Conservation (phyloP, 176 grass and related monocot genomes). For the Bolboschoenus planiculmis region DNA sequence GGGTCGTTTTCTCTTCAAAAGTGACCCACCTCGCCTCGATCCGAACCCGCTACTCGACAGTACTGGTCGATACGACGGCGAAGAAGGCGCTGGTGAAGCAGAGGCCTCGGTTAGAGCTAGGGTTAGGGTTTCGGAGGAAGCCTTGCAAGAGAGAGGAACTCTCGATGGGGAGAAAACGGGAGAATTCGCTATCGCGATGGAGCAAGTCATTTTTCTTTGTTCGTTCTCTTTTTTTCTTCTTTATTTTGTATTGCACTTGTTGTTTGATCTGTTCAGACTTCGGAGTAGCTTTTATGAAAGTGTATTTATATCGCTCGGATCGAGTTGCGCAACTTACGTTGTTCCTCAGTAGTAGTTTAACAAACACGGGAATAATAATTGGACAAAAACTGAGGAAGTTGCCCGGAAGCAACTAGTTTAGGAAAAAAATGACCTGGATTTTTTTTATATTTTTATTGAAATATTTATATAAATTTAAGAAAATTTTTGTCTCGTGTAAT, state of each 20-base stretch:
- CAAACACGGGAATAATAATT: conserved; percentile 12
- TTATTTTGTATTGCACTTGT: conserved; percentile 5
- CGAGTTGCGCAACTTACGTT: background rate
- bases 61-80: conserved; percentile 35
- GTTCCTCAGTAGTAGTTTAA: conserved; percentile 23
- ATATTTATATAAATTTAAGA: too few species aligned
- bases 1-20: conserved; percentile 80
- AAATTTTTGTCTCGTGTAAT: too few species aligned
- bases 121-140: conserved; percentile 51
- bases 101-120: conserved; percentile 28
- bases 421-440: background rate
- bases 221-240: background rate
- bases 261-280: conserved; percentile 15
- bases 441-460: background rate
- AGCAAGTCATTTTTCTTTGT: conserved; percentile 54
- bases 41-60: conserved; percentile 35
- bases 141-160: conserved; percentile 73
- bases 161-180: conserved; percentile 89
- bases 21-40: conserved; percentile 31
- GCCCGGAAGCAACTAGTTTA: background rate
- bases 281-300: background rate
- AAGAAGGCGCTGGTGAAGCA: conserved; percentile 26
- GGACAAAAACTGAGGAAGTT: background rate
- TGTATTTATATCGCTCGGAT: background rate
- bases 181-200: conserved; percentile 79